phyloP scores from a whole-genome alignment of 1,284 basidiomycete species.

The Megacollybia platyphylla region DNA sequence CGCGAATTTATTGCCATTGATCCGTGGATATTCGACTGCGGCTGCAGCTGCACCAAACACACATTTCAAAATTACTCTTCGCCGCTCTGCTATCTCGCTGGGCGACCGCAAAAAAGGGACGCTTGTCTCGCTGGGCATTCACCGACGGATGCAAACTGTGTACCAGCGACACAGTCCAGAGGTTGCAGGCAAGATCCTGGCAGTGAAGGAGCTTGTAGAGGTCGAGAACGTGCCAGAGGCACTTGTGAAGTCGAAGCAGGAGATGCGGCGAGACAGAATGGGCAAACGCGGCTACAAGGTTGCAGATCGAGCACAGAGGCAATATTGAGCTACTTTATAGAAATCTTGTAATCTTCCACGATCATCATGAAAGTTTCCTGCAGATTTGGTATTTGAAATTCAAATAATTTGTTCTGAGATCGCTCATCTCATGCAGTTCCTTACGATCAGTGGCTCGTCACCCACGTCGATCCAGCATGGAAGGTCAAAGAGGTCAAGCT shows the following conservation, averaged over 20 bases:
- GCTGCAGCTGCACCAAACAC: slow-evolving; percentile 25
- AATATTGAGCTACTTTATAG: background rate
- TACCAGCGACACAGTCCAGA: slow-evolving; percentile 64
- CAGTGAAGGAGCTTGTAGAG: slow-evolving; percentile 78
- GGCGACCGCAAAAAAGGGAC: slow-evolving; percentile 62
- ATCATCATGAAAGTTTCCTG: background rate
- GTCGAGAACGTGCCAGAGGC: slow-evolving; percentile 68
- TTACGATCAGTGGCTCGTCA: slow-evolving; percentile 61
- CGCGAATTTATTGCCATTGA: no score
- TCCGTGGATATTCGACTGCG: background rate
- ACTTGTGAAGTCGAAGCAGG: slow-evolving; percentile 49
- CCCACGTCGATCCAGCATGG: slow-evolving; percentile 44
- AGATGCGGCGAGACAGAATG: slow-evolving; percentile 52
- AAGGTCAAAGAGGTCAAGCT: slow-evolving; percentile 49
- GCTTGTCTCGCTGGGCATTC: slow-evolving; percentile 64
- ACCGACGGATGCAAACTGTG: slow-evolving; percentile 71
- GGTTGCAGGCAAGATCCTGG: slow-evolving; percentile 71
- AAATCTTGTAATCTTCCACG: background rate
- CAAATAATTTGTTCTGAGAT: background rate
- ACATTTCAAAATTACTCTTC: slow-evolving; percentile 77
- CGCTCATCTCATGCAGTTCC: slow-evolving; percentile 27
- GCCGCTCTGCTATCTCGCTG: slow-evolving; percentile 73
- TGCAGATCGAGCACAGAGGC: slow-evolving; percentile 13
- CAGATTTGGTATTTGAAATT: background rate
- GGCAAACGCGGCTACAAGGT: slow-evolving; percentile 56